Base-by-base conservation (phyloP, 1,284 basidiomycete genomes). In the Ceratobasidium sp. region DNA sequence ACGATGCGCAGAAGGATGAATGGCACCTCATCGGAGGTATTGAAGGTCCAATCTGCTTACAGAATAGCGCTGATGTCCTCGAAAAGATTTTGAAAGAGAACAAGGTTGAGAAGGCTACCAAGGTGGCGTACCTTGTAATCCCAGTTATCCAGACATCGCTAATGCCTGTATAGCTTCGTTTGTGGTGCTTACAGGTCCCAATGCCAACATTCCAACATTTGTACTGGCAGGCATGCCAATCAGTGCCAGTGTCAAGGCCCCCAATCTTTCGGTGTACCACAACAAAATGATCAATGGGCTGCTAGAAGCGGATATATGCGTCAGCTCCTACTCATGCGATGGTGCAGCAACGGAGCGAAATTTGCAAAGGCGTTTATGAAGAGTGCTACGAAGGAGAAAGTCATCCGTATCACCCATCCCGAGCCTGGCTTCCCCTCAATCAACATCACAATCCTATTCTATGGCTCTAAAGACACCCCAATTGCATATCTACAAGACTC, bases 401-500 rank as follows among this genome's bases (percentile, higher is more conserved):
- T 33, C 2, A 65, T 79, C 33, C 48, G 2, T 10, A 79, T 83
- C 7, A 46, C 54, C 3, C 52, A 70, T 57, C 80, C 82, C 6
- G 30, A 35, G 12, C 27, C 33, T 16, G 60, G 62, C 41, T 38
- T 30, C 12, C 0, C 57, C 3, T 52, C 68, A 14, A 50, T 79
- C 20, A 1, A 46, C 6, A 44, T 81, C 30, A 1, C 18, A 0
- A 76, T 82, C 48, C 62, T 66, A 14, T 16, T 80, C 30, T 48
- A 77, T 1, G 69, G 79, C 6, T 8, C 35, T 12, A 16, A 33
- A 6, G 77, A 78, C 10, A 74, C 79, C 0, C 79, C 80, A 3
- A 77, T 83, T 3, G 79, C 77, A 10, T 80, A 83, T 57, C 67
- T 85, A n/a, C 85, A 86, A 79, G 85, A 86, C 77, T 82, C 84